Conservation (phyloP, 208 protist species). For the Strigomonas culicis region DNA sequence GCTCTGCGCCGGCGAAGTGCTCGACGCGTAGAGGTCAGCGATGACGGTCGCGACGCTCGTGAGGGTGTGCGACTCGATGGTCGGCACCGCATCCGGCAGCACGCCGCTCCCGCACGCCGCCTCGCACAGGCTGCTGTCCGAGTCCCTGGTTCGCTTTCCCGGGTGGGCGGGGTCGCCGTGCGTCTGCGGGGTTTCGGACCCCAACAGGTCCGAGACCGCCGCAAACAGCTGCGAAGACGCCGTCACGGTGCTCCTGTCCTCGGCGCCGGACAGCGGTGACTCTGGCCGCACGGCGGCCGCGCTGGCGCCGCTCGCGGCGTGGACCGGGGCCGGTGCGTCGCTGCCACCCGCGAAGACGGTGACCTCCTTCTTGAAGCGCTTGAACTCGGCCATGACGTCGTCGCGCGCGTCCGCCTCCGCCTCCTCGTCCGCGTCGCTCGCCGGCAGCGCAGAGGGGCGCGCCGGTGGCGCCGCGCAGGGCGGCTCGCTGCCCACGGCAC, state of each 20-base stretch:
- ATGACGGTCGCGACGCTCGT: slow-evolving; percentile 57
- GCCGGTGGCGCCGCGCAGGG: no score
- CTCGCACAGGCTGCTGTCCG: background rate
- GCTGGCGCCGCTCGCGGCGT: background rate
- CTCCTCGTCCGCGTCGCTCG: background rate
- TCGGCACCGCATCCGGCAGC: slow-evolving; percentile 18
- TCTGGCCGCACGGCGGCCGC: no score
- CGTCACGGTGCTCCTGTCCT: no score
- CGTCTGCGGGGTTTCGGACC: background rate
- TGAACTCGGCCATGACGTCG: slow-evolving; percentile 64
- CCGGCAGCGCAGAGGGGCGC: background rate
- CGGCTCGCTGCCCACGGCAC: no score
- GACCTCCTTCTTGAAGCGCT: slow-evolving; percentile 28
- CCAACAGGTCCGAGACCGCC: slow-evolving; percentile 1
- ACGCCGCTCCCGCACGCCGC: slow-evolving; percentile 1
- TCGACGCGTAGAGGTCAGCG: slow-evolving; percentile 23
- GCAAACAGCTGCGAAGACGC: slow-evolving; percentile 1
- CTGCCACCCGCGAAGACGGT: background rate
- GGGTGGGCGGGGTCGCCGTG: background rate
- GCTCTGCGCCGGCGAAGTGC: slow-evolving; percentile 30
- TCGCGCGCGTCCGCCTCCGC: slow-evolving; percentile 16
- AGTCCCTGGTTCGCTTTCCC: background rate
- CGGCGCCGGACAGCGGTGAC: no score
- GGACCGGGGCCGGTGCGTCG: background rate
- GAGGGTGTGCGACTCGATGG: slow-evolving; percentile 14